Base-by-base conservation (phyloP, 1,139 yeast genomes). In the Suhomyces taliae region DNA sequence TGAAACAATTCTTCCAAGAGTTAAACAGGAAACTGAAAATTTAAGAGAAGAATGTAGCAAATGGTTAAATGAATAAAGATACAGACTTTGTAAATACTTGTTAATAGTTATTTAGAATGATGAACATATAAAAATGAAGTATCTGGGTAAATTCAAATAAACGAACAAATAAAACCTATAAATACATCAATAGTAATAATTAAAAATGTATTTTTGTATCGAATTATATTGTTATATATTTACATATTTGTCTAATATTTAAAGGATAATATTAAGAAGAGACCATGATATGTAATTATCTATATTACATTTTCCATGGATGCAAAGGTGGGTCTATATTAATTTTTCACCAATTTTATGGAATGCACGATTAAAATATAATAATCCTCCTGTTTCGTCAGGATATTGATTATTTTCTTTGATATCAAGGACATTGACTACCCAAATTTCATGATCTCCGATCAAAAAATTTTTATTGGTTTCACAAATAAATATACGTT, bases 391-490 rank as follows among this genome's bases (percentile, higher is more conserved):
- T 2, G 76, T 65, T 46, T 58, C 57, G 6, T 53, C 52, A 7
- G 36, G 14, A n/a, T 62, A 62, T 2, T 57, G 53, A 27, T 60
- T 58, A 29, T 67, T 62, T 27, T 73, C 67, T 4, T 52, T 65
- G 6, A 83, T 77, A n/a, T 84, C 84, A 34, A 75, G 62, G 1
- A 86, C 88, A 48, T 76, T 74, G 3, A 87, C 95, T 3, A 88
- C 82, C 96, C 97, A 90, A 2, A 90, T 83, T 61, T 90, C 96
- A 64, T 90, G 97, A 55, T 85, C 88, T 49, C 85, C 90, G 0
- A 90, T 82, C 15, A 66, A 65, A 46, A 87, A 74, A 7, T 79
- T 81, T 35, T 75, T 67, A 37, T 68, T 67, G 39, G 81, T 79
- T 48, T 78, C 70, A 61, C 96, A 89, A 12, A 88, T 76, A 47